Evolutionary conservation across 225 moss, liverwort and hornwort genomes (phyloP).

Genomic region (Physcomitrium patens): DNA sequence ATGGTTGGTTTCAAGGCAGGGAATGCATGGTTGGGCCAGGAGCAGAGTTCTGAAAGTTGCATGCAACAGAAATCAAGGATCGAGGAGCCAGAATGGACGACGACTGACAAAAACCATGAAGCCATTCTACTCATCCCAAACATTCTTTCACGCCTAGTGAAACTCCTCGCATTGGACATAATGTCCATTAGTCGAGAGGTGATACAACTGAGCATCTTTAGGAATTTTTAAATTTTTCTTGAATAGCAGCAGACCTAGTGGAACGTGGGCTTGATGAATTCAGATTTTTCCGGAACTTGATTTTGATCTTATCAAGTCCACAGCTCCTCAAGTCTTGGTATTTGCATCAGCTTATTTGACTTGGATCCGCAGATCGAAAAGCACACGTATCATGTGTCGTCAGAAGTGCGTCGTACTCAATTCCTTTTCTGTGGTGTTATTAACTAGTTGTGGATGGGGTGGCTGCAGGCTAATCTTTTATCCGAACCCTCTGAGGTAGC

Average conservation of each 20-base stretch:
- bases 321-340: conserved; percentile 18
- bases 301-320: conserved; percentile 16
- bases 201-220: conserved; percentile 1
- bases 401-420: background rate
- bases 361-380: background rate
- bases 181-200: no score
- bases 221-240: background rate
- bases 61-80: conserved; percentile 29
- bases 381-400: background rate
- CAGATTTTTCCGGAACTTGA: background rate
- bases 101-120: no score
- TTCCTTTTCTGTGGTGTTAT: conserved; percentile 15
- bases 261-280: conserved; percentile 10
- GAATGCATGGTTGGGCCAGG: conserved; percentile 55
- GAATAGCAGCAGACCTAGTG: conserved; percentile 2
- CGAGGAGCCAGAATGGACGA: no score
- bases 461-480: conserved; percentile 42
- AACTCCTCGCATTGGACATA: no score
- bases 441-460: conserved; percentile 18
- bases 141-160: no score
- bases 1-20: conserved; percentile 48
- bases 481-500: conserved; percentile 52
- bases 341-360: background rate
- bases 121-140: no score
- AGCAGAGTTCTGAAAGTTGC: conserved; percentile 48